Conservation (phyloP, 1,139 yeast genomes). For the Debaryomyces udenii region DNA sequence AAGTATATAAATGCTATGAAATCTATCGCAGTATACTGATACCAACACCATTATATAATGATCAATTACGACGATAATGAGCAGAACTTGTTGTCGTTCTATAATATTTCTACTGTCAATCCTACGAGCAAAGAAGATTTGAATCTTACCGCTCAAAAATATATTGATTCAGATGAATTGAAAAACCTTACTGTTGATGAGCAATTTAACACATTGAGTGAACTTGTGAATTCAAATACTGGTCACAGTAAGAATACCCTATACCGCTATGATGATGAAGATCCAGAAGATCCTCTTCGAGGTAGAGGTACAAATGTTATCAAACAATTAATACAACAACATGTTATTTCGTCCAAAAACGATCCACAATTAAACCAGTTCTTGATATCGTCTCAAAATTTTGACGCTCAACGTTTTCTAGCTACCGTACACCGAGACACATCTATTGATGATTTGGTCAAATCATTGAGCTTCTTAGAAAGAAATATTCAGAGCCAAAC, state of each 20-base stretch:
- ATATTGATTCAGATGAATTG: slow-evolving; percentile 30
- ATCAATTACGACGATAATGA: slow-evolving; percentile 31
- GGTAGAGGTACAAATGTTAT: slow-evolving; percentile 50
- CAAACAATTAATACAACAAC: slow-evolving; percentile 42
- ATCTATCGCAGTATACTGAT: not conserved
- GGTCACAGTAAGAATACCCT: slow-evolving; percentile 10
- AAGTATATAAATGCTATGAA: not conserved
- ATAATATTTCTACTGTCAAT: slow-evolving; percentile 27
- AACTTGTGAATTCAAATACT: slow-evolving; percentile 23
- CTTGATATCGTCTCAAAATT: slow-evolving; percentile 70
- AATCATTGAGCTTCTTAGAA: slow-evolving; percentile 62
- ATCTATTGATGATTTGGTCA: slow-evolving; percentile 61
- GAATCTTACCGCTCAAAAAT: slow-evolving; percentile 19
- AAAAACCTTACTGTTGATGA: slow-evolving; percentile 29
- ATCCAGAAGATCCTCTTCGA: slow-evolving; percentile 57
- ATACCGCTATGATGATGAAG: slow-evolving; percentile 19
- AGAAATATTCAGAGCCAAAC: slow-evolving; percentile 64
- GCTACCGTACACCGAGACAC: slow-evolving; percentile 72
- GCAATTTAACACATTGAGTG: slow-evolving; percentile 32
- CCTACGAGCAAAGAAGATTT: slow-evolving; percentile 29
- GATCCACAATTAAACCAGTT: slow-evolving; percentile 54
- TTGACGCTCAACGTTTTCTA: slow-evolving; percentile 71
- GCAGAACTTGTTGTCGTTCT: slow-evolving; percentile 26
- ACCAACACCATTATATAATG: slow-evolving; percentile 20
- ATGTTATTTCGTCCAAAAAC: slow-evolving; percentile 38